Evolutionary conservation across 1,139 yeast species (phyloP), one percentile per base, ranked within the genome.

Genomic region (Blastobotrys apis): DNA sequence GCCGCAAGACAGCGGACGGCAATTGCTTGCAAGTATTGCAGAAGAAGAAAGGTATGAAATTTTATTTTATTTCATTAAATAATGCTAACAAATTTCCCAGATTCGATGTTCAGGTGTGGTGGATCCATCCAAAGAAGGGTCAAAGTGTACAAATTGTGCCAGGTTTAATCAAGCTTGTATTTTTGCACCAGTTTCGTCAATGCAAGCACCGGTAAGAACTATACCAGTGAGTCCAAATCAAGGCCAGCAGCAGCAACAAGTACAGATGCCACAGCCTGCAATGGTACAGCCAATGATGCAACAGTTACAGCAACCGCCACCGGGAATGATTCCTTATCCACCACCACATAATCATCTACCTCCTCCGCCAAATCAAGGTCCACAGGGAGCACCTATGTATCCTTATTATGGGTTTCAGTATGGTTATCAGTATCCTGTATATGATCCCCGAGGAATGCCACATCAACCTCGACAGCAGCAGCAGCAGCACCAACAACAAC

Each of bases 91-190:
- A n/a, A 15, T 27, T 16, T 25, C 34, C 5, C 31, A 58, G 59
- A 63, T 63, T 25, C 57, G 66, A 19, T 63, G 67, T 47, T 59
- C 63, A n/a, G 67, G 67, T 8, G 55, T 53, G n/a, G n/a, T n/a
- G 30, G 63, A 55, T 22, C 56, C 63, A 20, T 43, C 51, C 12
- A 51, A 52, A 13, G 54, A 51, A 17, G 52, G 52, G 33, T 47
- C 57, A 3, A 55, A 57, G 40, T 63, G 67, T 49, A 44, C 61
- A n/a, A 63, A 63, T 44, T 63, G 67, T 47, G 49, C 52, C 8
- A 53, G 63, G 37, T 59, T 58, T 50, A 60, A 59, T 40, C 66
- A 63, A 48, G 62, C 59, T 37, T 63, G 67, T 42, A 45, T 63
- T n/a, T 63, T 62, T 48, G 58, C 63, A 9, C 67, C 67, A 2